phyloP scores from a whole-genome alignment of 192 early-diverging fungal species.

The Obelidium mucronatum region DNA sequence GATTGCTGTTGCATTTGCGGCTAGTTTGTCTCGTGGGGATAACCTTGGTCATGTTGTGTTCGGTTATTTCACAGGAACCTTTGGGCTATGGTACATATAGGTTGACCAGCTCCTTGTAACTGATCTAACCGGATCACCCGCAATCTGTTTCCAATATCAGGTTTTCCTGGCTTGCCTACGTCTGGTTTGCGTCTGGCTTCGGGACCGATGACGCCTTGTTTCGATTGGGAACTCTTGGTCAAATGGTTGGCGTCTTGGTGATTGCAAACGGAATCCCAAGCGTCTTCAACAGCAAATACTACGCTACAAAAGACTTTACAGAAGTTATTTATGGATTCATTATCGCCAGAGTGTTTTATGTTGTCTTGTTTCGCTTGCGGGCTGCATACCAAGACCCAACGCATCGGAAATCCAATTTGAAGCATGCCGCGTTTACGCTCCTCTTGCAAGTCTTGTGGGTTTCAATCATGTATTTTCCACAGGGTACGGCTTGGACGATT shows the following conservation, averaged over 20 bases:
- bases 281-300: not conserved
- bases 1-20: not conserved
- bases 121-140: not conserved
- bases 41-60: not conserved
- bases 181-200: conserved; percentile 23
- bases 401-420: not conserved
- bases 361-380: conserved; percentile 1
- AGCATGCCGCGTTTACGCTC: conserved; percentile 9
- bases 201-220: conserved; percentile 11
- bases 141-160: no score
- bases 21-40: not conserved
- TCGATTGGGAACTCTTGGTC: conserved; percentile 17
- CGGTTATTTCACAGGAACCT: not conserved
- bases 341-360: conserved; percentile 23
- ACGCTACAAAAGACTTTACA: not conserved
- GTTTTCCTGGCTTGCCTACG: conserved; percentile 1
- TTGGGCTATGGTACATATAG: not conserved
- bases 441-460: conserved; percentile 19
- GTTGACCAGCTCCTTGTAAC: no score
- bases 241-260: conserved; percentile 28
- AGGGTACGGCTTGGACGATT: not conserved
- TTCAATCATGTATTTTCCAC: not conserved
- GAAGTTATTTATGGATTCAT: conserved; percentile 3
- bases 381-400: conserved; percentile 10
- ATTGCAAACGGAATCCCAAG: conserved; percentile 13